Conservation (phyloP, 1,139 yeast species). For the Magnusiomyces magnusii region DNA sequence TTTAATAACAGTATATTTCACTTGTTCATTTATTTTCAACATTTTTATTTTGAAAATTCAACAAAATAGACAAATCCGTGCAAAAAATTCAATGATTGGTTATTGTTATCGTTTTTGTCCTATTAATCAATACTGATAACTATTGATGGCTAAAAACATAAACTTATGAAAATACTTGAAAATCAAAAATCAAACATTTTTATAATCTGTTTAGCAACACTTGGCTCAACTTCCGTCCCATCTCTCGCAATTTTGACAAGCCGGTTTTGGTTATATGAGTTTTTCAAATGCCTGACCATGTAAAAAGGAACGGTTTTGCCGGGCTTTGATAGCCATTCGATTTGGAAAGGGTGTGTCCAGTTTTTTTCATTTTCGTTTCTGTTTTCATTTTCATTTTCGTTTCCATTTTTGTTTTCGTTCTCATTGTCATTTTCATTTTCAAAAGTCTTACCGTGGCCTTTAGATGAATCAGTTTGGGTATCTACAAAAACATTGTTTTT, state of each 20-base stretch:
- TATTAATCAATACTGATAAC: too few species aligned
- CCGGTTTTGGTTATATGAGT: slow-evolving; percentile 33
- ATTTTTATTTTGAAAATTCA: too few species aligned
- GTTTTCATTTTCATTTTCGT: not conserved
- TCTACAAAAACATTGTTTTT: too few species aligned
- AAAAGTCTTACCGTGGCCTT: too few species aligned
- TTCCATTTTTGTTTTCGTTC: not conserved
- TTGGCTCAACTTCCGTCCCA: slow-evolving; percentile 37
- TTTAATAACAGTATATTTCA: too few species aligned
- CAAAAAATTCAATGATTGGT: too few species aligned
- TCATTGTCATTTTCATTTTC: not conserved
- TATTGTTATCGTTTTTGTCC: too few species aligned
- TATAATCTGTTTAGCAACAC: slow-evolving; percentile 29
- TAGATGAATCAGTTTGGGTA: too few species aligned
- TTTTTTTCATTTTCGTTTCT: slow-evolving; percentile 20
- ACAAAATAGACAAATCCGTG: too few species aligned
- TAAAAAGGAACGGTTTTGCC: slow-evolving; percentile 30
- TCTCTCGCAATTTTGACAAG: slow-evolving; percentile 38
- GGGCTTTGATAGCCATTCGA: slow-evolving; percentile 32
- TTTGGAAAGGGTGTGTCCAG: slow-evolving; percentile 35
- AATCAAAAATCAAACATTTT: slow-evolving; percentile 22
- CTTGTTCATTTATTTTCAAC: too few species aligned
- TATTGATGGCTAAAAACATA: not conserved
- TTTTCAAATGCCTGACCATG: slow-evolving; percentile 29
- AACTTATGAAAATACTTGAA: too few species aligned